These are phyloP conservation scores for Heritiera fomes DNA, from an alignment of 345 rosid genomes.

Conservation along the genomic window DNA sequence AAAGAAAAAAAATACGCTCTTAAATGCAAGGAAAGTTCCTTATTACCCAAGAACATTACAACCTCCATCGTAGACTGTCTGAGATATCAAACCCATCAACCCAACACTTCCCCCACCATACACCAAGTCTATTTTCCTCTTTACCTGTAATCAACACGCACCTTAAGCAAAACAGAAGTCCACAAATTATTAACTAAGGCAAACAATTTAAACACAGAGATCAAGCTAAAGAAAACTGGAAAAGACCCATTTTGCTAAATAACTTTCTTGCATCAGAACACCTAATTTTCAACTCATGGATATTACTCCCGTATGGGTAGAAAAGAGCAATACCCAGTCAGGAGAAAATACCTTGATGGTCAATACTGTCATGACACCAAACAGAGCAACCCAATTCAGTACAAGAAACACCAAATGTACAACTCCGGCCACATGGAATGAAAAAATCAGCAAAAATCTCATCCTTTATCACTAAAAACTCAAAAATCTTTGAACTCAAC, in stretches of 20 bases:
- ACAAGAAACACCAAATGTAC: constrained; percentile 21
- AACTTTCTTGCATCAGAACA: constrained; percentile 3
- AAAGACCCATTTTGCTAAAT: constrained; percentile 12
- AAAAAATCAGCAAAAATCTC: constrained; percentile 14
- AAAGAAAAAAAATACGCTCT: constrained; percentile 9
- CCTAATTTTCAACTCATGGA: constrained; percentile 5
- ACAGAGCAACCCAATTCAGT: constrained; percentile 21
- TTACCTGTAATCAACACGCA: constrained; percentile 53
- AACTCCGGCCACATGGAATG: constrained; percentile 1
- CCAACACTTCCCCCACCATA: constrained; percentile 99
- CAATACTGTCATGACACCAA: constrained; percentile 1
- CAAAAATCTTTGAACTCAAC: background rate
- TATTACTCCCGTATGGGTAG: background rate
- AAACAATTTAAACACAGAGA: constrained; percentile 6
- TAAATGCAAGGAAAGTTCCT: constrained; percentile 12
- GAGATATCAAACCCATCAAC: constrained; percentile 90
- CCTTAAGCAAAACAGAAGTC: constrained; percentile 10
- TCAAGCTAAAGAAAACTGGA: background rate
- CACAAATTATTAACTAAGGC: background rate
- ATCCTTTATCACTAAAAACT: background rate
- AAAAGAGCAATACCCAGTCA: background rate
- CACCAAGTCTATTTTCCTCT: constrained; percentile 84
- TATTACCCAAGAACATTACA: constrained; percentile 89
- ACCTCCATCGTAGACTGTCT: constrained; percentile 80
- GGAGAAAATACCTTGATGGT: constrained; percentile 2